Evolutionary conservation across 1,139 yeast species (phyloP).

Genomic region (Hyphopichia buzzinii): DNA sequence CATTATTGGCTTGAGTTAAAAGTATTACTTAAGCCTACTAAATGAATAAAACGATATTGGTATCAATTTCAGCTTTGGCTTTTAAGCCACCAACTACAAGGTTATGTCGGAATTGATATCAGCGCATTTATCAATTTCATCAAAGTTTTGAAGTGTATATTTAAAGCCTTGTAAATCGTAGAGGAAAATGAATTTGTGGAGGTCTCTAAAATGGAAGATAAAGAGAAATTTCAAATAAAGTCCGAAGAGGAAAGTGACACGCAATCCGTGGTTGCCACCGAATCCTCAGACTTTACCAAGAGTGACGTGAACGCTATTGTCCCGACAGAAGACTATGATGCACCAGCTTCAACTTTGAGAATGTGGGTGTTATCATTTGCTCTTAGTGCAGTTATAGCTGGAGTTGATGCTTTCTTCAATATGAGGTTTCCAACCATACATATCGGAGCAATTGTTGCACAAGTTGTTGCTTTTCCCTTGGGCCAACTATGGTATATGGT

Average conservation of each 20-base stretch:
- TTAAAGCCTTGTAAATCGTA: no score
- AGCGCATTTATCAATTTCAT: no score
- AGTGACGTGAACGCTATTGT: slow-evolving; percentile 5
- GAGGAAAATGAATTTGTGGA: no score
- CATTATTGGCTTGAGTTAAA: no score
- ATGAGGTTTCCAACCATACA: slow-evolving; percentile 22
- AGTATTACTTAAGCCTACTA: no score
- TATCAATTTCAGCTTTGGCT: no score
- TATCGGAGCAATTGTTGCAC: slow-evolving; percentile 22
- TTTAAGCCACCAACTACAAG: no score
- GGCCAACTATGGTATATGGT: slow-evolving; percentile 16
- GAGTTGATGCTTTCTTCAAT: slow-evolving; percentile 23
- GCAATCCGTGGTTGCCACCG: background rate
- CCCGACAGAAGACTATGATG: slow-evolving; percentile 4
- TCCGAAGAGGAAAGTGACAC: background rate
- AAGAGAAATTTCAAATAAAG: background rate
- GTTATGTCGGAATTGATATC: no score
- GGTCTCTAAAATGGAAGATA: background rate
- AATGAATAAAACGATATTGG: no score
- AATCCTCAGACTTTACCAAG: slow-evolving; percentile 1
- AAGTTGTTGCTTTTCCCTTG: slow-evolving; percentile 21
- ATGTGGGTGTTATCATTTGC: slow-evolving; percentile 13
- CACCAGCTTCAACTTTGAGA: slow-evolving; percentile 12
- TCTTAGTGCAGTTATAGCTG: slow-evolving; percentile 15
- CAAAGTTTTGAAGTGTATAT: no score